These are phyloP conservation scores for Colletotrichum sp. DNA, from an alignment of 2,329 filamentous ascomycete genomes.

Conservation along the genomic window DNA sequence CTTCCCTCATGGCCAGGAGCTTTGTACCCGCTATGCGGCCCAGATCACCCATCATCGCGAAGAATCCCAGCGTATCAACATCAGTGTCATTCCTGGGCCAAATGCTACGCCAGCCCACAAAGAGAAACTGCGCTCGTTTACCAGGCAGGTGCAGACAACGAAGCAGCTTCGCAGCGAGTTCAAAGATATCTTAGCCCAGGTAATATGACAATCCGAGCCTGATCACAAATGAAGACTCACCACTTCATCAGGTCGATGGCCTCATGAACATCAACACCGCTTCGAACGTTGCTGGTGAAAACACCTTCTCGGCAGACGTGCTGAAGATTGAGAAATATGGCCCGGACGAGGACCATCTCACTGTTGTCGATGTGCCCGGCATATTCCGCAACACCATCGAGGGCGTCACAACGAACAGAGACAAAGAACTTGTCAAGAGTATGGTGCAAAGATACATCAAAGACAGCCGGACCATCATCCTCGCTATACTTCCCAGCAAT, in stretches of 20 bases:
- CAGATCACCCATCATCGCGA: constrained; percentile 21
- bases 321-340: constrained; percentile 21
- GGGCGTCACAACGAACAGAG: constrained; percentile 10
- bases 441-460: not conserved
- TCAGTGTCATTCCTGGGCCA: not conserved
- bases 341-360: constrained; percentile 20
- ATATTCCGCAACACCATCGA: constrained; percentile 14
- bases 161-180: not conserved
- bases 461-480: not conserved
- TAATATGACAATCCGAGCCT: not conserved
- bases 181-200: not conserved
- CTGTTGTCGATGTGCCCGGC: constrained; percentile 20
- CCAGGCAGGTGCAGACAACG: not conserved
- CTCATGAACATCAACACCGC: not conserved
- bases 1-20: constrained; percentile 29
- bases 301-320: constrained; percentile 17
- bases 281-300: not conserved
- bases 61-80: not conserved
- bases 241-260: not conserved
- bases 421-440: constrained; percentile 3
- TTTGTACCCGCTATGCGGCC: constrained; percentile 35
- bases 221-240: not conserved
- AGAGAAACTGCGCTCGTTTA: not conserved
- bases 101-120: not conserved
- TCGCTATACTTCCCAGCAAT: not conserved